Conservation (phyloP, 208 protist species). For the Acanthamoeba lenticulata region DNA sequence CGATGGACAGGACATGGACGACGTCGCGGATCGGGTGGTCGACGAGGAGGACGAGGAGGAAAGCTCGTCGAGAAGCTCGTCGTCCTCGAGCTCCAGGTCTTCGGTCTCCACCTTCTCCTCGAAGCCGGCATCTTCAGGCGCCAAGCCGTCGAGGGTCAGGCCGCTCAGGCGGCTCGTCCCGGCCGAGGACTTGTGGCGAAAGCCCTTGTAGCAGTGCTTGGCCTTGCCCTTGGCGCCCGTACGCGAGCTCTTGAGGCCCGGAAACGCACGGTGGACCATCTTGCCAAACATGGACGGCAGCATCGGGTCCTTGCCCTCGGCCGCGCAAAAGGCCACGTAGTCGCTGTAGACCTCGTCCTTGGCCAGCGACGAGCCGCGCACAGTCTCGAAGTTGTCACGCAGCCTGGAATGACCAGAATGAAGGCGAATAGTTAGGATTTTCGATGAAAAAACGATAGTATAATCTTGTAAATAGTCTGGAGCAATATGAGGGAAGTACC, state of each 20-base stretch:
- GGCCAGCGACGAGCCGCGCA: not conserved
- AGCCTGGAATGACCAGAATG: not conserved
- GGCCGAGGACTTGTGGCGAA: too few relatives aligned
- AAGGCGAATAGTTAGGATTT: not conserved
- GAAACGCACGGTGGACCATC: conserved; percentile 16
- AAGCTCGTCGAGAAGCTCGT: too few relatives aligned
- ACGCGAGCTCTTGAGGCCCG: conserved; percentile 24
- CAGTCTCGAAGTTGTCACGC: not conserved
- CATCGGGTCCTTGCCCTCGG: conserved; percentile 16
- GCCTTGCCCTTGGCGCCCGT: conserved; percentile 24
- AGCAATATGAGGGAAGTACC: not conserved
- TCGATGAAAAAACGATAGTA: not conserved
- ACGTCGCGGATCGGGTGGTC: too few relatives aligned
- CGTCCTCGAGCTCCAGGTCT: too few relatives aligned
- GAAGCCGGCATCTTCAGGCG: too few relatives aligned
- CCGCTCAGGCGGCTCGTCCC: too few relatives aligned
- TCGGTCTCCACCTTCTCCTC: too few relatives aligned
- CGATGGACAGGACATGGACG: too few relatives aligned
- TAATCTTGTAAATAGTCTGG: not conserved
- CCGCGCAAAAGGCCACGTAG: not conserved
- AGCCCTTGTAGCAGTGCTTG: conserved; percentile 50
- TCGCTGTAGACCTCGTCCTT: conserved; percentile 8
- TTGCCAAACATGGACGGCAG: conserved; percentile 35
- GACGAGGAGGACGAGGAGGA: too few relatives aligned
- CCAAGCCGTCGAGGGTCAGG: too few relatives aligned